A percentile compares a stretch with the other conserved stretches of the same genome.
Conservation (phyloP, 225 moss, liverwort and hornwort genomes). For the Straminergon stramineum region DNA sequence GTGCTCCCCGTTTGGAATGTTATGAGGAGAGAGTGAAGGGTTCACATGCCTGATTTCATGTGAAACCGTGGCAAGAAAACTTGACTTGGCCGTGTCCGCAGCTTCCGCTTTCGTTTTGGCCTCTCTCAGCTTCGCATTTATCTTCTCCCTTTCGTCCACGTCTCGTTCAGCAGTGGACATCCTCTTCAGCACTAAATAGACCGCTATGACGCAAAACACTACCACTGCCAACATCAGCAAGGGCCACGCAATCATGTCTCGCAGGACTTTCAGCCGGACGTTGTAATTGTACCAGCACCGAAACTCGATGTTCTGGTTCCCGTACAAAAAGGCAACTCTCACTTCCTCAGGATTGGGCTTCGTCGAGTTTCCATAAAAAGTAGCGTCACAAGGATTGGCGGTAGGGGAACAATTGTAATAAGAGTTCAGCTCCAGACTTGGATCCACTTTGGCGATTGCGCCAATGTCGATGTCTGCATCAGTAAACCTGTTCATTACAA, state of each 20-base stretch:
- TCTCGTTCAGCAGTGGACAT: conserved; percentile 76
- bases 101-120: conserved; percentile 75
- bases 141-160: conserved; percentile 59
- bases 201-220: conserved; percentile 60
- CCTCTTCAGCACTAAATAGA: conserved; percentile 63
- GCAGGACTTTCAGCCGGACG: conserved; percentile 43
- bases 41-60: conserved; percentile 74
- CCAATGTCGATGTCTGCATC: conserved; percentile 22
- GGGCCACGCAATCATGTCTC: conserved; percentile 77
- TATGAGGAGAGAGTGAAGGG: background rate
- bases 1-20: background rate
- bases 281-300: conserved; percentile 34
- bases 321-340: conserved; percentile 31
- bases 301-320: conserved; percentile 47
- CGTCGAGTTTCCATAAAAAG: conserved; percentile 28
- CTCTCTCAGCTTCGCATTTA: conserved; percentile 47
- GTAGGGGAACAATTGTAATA: conserved; percentile 44
- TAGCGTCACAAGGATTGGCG: conserved; percentile 20
- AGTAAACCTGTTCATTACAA: conserved; percentile 19
- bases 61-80: conserved; percentile 88
- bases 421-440: background rate
- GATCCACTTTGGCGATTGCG: conserved; percentile 10
- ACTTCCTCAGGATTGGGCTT: conserved; percentile 16
- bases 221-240: conserved; percentile 78
- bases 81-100: conserved; percentile 80